phyloP scores from a whole-genome alignment of 805 yeast species.

The Ascoidea asiatica region DNA sequence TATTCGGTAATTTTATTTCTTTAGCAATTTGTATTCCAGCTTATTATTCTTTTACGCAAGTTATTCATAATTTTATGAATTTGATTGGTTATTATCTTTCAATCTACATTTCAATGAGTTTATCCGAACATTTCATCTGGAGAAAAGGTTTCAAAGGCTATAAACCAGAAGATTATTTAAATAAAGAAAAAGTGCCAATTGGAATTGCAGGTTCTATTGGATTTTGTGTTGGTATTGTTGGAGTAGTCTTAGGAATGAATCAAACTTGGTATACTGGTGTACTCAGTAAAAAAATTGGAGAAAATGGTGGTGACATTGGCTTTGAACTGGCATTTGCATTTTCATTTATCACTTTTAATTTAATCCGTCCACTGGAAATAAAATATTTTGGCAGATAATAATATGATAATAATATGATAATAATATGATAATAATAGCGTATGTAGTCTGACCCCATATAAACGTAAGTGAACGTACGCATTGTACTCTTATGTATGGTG shows the following conservation, averaged over 20 bases:
- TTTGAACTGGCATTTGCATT: conserved; percentile 66
- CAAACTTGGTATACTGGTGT: conserved; percentile 78
- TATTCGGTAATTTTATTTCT: conserved; percentile 58
- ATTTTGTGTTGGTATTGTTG: conserved; percentile 73
- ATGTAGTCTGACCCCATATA: too few relatives aligned
- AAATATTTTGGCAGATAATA: conserved; percentile 43
- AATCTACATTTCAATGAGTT: conserved; percentile 60
- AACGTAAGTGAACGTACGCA: too few relatives aligned
- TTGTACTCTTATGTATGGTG: too few relatives aligned
- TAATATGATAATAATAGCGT: too few relatives aligned
- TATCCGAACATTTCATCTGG: conserved; percentile 78
- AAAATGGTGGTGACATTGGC: conserved; percentile 68
- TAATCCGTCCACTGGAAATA: conserved; percentile 51
- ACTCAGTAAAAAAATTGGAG: conserved; percentile 47
- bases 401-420: too few relatives aligned
- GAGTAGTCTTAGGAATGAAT: conserved; percentile 78
- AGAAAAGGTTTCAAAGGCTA: conserved; percentile 49
- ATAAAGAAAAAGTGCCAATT: conserved; percentile 46
- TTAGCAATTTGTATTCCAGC: conserved; percentile 87
- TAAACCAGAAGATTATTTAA: conserved; percentile 47
- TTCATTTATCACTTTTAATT: conserved; percentile 48
- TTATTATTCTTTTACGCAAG: conserved; percentile 54
- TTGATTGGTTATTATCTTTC: conserved; percentile 85
- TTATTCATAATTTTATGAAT: conserved; percentile 82
- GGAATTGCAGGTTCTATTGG: conserved; percentile 76